A percentile compares a stretch with the other conserved stretches of the same genome.
Evolutionary conservation across 768 basidiomycete genomes (phyloP).

Genomic region (Solioccasus polychromus): DNA sequence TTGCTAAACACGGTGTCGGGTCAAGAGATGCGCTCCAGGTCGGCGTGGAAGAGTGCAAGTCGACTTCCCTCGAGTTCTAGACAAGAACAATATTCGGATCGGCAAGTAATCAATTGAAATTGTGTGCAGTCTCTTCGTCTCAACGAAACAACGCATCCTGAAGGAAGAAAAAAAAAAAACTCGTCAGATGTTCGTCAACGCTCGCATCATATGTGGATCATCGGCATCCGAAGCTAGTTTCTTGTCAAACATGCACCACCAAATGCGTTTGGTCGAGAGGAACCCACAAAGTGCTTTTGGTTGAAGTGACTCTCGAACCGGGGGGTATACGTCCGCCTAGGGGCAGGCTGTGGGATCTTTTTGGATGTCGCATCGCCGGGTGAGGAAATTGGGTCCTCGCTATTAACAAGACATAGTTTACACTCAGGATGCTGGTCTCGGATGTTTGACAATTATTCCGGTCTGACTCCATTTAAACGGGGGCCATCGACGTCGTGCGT

Average conservation of each 20-base stretch:
- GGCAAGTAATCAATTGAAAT: constrained; percentile 67
- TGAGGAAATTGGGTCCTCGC: constrained; percentile 86
- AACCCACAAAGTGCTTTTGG: constrained; percentile 84
- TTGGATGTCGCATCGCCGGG: constrained; percentile 81
- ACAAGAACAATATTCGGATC: constrained; percentile 61
- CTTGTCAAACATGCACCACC: constrained; percentile 2
- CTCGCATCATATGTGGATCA: no score
- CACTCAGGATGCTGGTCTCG: no score
- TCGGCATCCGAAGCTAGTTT: constrained; percentile 84
- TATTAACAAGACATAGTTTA: no score
- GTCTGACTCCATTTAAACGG: no score
- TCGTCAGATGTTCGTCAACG: constrained; percentile 2
- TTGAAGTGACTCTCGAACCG: constrained; percentile 91
- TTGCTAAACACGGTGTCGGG: no score
- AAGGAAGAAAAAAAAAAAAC: no score
- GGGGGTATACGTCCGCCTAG: constrained; percentile 79
- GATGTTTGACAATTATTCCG: no score
- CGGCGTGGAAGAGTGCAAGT: constrained; percentile 48
- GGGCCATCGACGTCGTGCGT: no score
- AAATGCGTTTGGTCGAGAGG: background rate
- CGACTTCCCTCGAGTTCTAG: constrained; percentile 47
- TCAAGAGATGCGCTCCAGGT: constrained; percentile 27
- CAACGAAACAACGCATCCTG: constrained; percentile 67
- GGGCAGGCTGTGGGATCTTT: constrained; percentile 62
- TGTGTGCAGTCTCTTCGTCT: constrained; percentile 70